Evolutionary conservation across 371 early-diverging fungal species (phyloP), one percentile per base, ranked within the genome.

Genomic region (Paramicrosporidium saccamoebae): DNA sequence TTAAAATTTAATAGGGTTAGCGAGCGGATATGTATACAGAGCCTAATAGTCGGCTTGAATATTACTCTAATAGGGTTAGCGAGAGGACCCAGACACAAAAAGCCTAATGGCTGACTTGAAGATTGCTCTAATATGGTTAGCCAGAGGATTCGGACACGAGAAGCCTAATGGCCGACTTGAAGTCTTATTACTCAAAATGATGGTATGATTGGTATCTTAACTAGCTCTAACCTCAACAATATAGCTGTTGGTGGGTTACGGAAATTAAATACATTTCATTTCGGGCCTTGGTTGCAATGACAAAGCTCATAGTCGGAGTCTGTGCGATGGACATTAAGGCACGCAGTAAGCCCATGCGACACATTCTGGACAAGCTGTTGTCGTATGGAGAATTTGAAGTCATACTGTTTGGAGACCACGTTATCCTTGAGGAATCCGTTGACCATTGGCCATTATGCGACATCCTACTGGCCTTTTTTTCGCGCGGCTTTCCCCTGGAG

Each of bases 401-500:
- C 7, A 55, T 81, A 16, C 64, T 79, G 20, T 86, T 92, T 48
- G 88, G 86, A 3, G 92, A 92, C 40, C 78, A 84, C 41, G 73
- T 77, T 3, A 74, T 92, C 32, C 45, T 86, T 1, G 79, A 86
- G 41, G 92, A 92, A 60, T 63, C 67, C 12, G 29, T 43, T 6
- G 66, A 68, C 16, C 52, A 58, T 27, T 90, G 96, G 96, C 96
- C 96, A 3, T 46, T 50, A 1, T 84, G 90, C 42, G 88, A 96
- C 44, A 77, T 90, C 33, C 51, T 96, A 34, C 66, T 96, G 14
- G 69, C 84, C 7, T 96, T 96, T 47, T 92, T 81, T 42, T 79
- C 81, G 3, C 58, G 42, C 13, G 90, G 81, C 13, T 90, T 96
- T 31, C 94, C 94, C 1, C 47, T 96, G 13, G 54, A 71, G 13